phyloP scores from a whole-genome alignment of 2,329 filamentous ascomycete genomes.

The Talaromyces sp. region DNA sequence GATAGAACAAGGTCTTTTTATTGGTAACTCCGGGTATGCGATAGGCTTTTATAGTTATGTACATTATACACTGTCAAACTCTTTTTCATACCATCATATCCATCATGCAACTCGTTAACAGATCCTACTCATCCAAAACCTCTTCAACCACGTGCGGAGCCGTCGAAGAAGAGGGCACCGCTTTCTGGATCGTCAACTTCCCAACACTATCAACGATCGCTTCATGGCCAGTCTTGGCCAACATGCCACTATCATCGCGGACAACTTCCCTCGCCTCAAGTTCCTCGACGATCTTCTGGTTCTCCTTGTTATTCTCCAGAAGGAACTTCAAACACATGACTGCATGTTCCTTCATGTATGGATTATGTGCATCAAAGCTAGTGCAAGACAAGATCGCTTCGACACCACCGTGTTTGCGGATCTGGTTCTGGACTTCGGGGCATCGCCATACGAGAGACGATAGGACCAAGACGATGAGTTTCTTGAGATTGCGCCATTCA shows the following conservation, averaged over 20 bases:
- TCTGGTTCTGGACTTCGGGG: constrained; percentile 78
- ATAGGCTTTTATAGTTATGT: constrained; percentile 10
- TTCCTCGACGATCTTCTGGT: constrained; percentile 53
- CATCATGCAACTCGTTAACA: constrained; percentile 10
- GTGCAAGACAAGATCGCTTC: constrained; percentile 86
- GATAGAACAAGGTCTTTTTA: neutral
- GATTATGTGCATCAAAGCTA: constrained; percentile 86
- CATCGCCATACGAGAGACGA: constrained; percentile 86
- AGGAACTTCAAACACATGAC: constrained; percentile 80
- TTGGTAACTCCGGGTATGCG: neutral
- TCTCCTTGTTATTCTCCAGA: constrained; percentile 49
- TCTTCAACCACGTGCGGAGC: constrained; percentile 12
- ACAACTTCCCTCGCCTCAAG: constrained; percentile 46
- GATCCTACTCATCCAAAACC: constrained; percentile 12
- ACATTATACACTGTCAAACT: constrained; percentile 2
- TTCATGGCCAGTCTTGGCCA: constrained; percentile 43
- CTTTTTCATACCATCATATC: neutral
- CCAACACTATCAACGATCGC: constrained; percentile 43
- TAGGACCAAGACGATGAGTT: constrained; percentile 84
- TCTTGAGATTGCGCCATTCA: constrained; percentile 81
- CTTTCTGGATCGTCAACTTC: constrained; percentile 40
- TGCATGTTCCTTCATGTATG: constrained; percentile 87
- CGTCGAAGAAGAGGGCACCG: constrained; percentile 18
- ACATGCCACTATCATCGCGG: constrained; percentile 37
- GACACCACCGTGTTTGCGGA: constrained; percentile 79